A percentile compares a stretch with the other conserved stretches of the same genome.
phyloP scores from a whole-genome alignment of 2,329 filamentous ascomycete species.

The Waltergamsia citrina region DNA sequence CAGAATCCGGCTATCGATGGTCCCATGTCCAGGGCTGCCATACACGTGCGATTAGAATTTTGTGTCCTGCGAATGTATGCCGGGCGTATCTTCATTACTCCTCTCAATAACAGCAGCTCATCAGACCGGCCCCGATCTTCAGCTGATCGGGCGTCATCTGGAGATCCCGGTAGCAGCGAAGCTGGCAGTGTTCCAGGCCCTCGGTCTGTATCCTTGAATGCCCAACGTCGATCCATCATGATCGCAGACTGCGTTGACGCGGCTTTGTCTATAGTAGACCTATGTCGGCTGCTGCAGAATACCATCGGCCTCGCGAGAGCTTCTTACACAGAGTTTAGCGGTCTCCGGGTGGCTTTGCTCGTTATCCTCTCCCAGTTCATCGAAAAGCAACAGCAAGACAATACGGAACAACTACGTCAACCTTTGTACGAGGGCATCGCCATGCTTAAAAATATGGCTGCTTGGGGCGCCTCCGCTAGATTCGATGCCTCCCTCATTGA shows the following conservation, averaged over 20 bases:
- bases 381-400: slow-evolving; percentile 16
- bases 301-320: slow-evolving; percentile 43
- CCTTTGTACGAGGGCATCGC: slow-evolving; percentile 36
- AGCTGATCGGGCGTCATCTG: slow-evolving; percentile 44
- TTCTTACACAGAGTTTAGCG: slow-evolving; percentile 46
- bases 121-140: too few species aligned
- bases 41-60: too few species aligned
- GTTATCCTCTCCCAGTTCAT: slow-evolving; percentile 30
- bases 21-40: too few species aligned
- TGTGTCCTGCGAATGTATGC: too few species aligned
- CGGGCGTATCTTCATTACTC: too few species aligned
- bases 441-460: slow-evolving; percentile 42
- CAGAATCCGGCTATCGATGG: too few species aligned
- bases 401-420: slow-evolving; percentile 28
- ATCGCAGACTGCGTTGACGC: slow-evolving; percentile 42
- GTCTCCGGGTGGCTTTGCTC: slow-evolving; percentile 42
- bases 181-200: slow-evolving; percentile 12
- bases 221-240: slow-evolving; percentile 24
- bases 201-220: slow-evolving; percentile 15
- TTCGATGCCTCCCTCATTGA: slow-evolving; percentile 42
- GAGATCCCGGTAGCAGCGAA: slow-evolving; percentile 26
- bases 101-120: too few species aligned
- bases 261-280: slow-evolving; percentile 37
- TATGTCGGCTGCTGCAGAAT: slow-evolving; percentile 36
- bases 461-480: slow-evolving; percentile 38